These are phyloP conservation scores for Chlamydomonas sphaeroides DNA, from an alignment of 139 green algal species.

Conservation along the genomic window DNA sequence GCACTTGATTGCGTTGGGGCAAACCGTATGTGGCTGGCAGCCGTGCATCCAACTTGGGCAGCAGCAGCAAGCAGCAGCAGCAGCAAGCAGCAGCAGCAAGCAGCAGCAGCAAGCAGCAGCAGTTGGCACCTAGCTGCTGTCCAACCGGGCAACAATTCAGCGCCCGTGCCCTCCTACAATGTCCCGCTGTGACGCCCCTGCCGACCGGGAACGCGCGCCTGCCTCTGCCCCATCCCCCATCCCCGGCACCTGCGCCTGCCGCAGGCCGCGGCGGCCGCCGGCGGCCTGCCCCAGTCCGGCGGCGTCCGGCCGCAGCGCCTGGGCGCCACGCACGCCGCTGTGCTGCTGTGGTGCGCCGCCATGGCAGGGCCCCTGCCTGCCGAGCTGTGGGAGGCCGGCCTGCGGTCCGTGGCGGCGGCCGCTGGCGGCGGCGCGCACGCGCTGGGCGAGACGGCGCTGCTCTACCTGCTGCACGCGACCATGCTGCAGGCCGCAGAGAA, in stretches of 20 bases:
- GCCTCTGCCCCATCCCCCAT: too few relatives aligned
- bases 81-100: too few relatives aligned
- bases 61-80: neutral
- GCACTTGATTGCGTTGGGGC: too few relatives aligned
- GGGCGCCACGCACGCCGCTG: neutral
- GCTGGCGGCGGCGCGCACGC: neutral
- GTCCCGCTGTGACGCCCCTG: too few relatives aligned
- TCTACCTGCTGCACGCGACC: constrained; percentile 20
- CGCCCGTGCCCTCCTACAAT: too few relatives aligned
- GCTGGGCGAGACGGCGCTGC: constrained; percentile 4
- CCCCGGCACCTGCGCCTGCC: too few relatives aligned
- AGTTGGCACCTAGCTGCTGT: too few relatives aligned
- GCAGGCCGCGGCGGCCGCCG: neutral
- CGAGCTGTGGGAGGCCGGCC: neutral
- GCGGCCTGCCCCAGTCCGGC: neutral
- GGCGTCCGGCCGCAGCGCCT: neutral
- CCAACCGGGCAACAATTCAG: too few relatives aligned
- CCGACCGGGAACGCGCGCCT: too few relatives aligned
- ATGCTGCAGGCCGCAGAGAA: neutral
- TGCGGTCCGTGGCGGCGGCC: neutral
- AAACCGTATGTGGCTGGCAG: too few relatives aligned
- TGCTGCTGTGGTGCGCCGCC: constrained; percentile 18
- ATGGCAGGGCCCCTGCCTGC: neutral
- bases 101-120: too few relatives aligned
- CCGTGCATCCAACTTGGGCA: neutral